phyloP scores from a whole-genome alignment of 2,329 filamentous ascomycete genomes.

The Apiospora arundinis region DNA sequence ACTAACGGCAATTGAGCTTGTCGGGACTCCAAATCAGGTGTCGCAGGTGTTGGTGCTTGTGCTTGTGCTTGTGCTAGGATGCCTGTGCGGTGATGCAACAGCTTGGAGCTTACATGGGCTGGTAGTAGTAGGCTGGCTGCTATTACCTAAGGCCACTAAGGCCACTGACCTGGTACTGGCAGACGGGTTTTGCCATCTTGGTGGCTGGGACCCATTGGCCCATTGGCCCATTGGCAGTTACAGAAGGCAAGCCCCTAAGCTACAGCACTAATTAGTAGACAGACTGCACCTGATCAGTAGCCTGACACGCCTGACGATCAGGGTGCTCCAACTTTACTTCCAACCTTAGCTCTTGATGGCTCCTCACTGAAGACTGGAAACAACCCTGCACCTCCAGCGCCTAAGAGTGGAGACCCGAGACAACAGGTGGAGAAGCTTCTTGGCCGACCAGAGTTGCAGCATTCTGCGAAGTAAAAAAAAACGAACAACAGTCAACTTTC shows the following conservation, averaged over 20 bases:
- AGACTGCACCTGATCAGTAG: neutral
- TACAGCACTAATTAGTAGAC: neutral
- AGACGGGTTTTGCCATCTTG: too few relatives aligned
- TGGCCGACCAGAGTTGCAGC: constrained; percentile 13
- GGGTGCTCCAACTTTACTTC: neutral
- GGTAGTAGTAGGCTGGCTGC: neutral
- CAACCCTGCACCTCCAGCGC: constrained; percentile 6
- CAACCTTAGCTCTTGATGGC: neutral
- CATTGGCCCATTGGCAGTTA: neutral
- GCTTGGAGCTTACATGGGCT: constrained; percentile 4
- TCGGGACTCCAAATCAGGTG: neutral
- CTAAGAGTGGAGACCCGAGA: neutral
- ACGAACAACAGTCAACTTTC: neutral
- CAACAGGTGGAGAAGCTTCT: neutral
- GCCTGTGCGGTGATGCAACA: constrained; percentile 16
- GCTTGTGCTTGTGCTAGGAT: constrained; percentile 4
- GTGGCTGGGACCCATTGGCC: neutral
- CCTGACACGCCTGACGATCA: neutral
- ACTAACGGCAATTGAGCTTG: constrained; percentile 10
- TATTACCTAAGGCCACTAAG: neutral
- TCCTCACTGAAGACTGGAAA: neutral
- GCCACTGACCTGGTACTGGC: neutral
- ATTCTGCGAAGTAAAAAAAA: constrained; percentile 15
- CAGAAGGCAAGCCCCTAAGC: constrained; percentile 13
- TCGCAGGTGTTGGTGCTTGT: constrained; percentile 1